phyloP scores from a whole-genome alignment of 2,329 filamentous ascomycete species.

The Simplicillium sp. region DNA sequence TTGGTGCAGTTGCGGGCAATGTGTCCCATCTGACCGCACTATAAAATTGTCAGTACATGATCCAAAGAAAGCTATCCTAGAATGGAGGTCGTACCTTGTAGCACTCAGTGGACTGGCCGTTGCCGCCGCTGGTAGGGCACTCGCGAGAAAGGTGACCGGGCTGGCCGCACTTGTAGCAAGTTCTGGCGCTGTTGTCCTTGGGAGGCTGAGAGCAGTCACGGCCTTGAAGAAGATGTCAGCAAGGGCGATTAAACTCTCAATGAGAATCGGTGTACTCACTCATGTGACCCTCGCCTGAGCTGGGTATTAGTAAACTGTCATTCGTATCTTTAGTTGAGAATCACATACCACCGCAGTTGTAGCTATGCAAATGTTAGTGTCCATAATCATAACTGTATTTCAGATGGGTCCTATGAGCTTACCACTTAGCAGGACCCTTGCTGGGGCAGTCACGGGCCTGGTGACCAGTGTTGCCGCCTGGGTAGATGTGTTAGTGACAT shows the following conservation, averaged over 20 bases:
- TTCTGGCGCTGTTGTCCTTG: conserved; percentile 63
- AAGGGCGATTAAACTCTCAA: neutral
- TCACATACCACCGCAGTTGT: conserved; percentile 68
- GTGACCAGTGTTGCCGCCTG: conserved; percentile 16
- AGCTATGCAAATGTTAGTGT: conserved; percentile 40
- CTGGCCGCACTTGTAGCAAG: conserved; percentile 71
- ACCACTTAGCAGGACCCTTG: conserved; percentile 77
- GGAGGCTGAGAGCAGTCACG: conserved; percentile 84
- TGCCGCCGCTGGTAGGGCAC: conserved; percentile 50
- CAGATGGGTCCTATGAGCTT: conserved; percentile 22
- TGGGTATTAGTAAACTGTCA: conserved; percentile 14
- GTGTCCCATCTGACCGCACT: conserved; percentile 92
- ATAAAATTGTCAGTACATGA: conserved; percentile 5
- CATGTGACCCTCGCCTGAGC: conserved; percentile 59
- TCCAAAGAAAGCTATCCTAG: too few relatives aligned
- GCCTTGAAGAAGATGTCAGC: conserved; percentile 34
- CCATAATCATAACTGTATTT: neutral
- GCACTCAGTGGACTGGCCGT: conserved; percentile 58
- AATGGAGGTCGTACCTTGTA: conserved; percentile 63
- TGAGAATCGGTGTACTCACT: conserved; percentile 41
- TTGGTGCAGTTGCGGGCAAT: conserved; percentile 87
- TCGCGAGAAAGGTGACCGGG: conserved; percentile 89
- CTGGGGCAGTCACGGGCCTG: conserved; percentile 76
- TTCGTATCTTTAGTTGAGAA: neutral
- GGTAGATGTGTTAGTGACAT: conserved; percentile 1